phyloP scores from a whole-genome alignment of 495 filamentous ascomycete genomes.

The Hypoxylon crocopeplum region DNA sequence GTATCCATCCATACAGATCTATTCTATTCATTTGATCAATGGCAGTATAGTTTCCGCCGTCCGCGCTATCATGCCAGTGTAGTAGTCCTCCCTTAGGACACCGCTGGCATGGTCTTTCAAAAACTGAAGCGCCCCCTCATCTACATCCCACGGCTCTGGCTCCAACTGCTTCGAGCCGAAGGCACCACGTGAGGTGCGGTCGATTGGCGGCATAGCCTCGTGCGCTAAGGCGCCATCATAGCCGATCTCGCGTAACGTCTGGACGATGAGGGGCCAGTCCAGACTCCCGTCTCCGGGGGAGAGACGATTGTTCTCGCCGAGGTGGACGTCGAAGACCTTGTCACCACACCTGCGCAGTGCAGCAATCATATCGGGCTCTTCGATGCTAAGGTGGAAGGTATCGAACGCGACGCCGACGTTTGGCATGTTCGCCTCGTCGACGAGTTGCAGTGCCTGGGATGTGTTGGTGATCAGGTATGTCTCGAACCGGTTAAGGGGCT shows the following conservation, averaged over 20 bases:
- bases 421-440: conserved; percentile 26
- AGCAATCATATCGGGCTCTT: conserved; percentile 34
- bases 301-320: conserved; percentile 39
- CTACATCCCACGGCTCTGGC: conserved; percentile 26
- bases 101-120: conserved; percentile 40
- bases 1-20: not conserved
- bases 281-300: conserved; percentile 35
- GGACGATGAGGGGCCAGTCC: conserved; percentile 34
- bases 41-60: conserved; percentile 34
- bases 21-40: conserved; percentile 13
- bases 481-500: conserved; percentile 42
- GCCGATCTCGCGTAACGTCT: conserved; percentile 27
- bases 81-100: conserved; percentile 37
- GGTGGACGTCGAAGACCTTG: conserved; percentile 37
- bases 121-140: conserved; percentile 32
- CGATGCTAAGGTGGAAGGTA: conserved; percentile 39
- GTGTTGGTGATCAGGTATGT: conserved; percentile 37
- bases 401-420: conserved; percentile 39
- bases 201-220: conserved; percentile 41
- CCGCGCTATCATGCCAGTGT: conserved; percentile 31
- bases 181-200: conserved; percentile 26
- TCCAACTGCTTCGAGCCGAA: conserved; percentile 30
- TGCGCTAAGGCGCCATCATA: conserved; percentile 36
- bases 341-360: conserved; percentile 31
- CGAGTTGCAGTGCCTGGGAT: conserved; percentile 33